Conservation (phyloP, 345 rosid genomes). For the Salix brachista region DNA sequence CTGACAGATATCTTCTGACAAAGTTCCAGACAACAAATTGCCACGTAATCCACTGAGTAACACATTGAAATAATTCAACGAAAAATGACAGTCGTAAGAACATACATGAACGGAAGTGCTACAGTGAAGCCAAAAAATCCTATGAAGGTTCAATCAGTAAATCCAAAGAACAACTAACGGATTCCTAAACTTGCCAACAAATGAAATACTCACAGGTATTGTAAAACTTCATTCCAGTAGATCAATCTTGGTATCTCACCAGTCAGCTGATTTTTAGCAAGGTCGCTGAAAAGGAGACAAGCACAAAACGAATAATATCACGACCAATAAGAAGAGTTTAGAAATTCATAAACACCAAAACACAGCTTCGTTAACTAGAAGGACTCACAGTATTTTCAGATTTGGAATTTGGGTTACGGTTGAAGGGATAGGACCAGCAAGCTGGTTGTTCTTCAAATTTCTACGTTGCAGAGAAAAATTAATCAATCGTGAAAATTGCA, state of each 20-base stretch:
- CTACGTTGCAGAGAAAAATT: constrained; percentile 23
- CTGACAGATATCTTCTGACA: constrained; percentile 90
- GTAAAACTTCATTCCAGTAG: constrained; percentile 95
- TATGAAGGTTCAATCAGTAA: not conserved
- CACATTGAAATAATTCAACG: not conserved
- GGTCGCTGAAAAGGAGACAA: constrained; percentile 45
- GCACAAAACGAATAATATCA: not conserved
- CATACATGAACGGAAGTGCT: no score
- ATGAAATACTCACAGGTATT: constrained; percentile 63
- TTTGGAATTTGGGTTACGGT: constrained; percentile 86
- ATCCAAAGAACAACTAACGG: not conserved
- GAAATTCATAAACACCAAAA: no score
- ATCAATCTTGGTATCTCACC: constrained; percentile 87
- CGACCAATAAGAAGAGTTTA: no score
- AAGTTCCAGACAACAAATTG: constrained; percentile 67
- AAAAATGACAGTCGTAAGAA: no score
- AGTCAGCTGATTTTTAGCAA: constrained; percentile 69
- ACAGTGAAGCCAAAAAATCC: not conserved
- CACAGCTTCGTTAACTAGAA: not conserved
- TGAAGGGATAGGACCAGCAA: constrained; percentile 88
- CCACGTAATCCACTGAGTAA: constrained; percentile 72
- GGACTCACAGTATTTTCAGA: constrained; percentile 71
- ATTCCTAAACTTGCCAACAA: no score
- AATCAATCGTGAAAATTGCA: not conserved
- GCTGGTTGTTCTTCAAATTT: constrained; percentile 75